Percentiles rank a stretch among this genome's conserved stretches.
Evolutionary conservation across 2,329 filamentous ascomycete species (phyloP).

Genomic region (Colletotrichum sp.): DNA sequence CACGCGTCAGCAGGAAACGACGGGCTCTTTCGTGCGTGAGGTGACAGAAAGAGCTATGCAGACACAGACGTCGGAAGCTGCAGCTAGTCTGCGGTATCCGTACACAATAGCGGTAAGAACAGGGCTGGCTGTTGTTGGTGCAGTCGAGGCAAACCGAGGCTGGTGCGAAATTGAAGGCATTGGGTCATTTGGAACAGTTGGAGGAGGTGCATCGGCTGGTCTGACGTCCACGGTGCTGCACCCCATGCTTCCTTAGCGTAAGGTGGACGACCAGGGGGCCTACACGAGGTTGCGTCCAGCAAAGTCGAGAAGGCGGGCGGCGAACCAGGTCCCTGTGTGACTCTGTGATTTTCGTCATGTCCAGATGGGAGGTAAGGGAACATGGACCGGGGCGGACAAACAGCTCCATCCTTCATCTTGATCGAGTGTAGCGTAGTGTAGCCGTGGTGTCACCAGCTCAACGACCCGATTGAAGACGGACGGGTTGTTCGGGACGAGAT

Average conservation of each 20-base stretch:
- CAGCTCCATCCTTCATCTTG: slow-evolving; percentile 14
- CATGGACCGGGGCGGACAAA: background rate
- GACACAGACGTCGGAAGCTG: background rate
- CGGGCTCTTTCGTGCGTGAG: background rate
- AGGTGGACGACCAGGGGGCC: background rate
- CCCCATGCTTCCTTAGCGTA: slow-evolving; percentile 8
- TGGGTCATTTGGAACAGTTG: background rate
- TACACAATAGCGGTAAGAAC: background rate
- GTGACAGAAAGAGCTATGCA: background rate
- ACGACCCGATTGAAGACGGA: background rate
- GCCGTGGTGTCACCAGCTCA: background rate
- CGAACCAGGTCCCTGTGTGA: background rate
- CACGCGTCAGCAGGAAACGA: background rate
- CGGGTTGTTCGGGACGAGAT: background rate
- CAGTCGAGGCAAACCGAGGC: background rate
- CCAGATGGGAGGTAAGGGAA: background rate
- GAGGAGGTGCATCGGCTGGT: background rate
- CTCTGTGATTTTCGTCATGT: slow-evolving; percentile 8
- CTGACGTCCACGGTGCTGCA: slow-evolving; percentile 6
- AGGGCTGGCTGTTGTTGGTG: background rate
- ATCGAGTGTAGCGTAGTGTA: background rate
- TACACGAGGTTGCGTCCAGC: slow-evolving; percentile 18
- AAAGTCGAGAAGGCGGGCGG: background rate
- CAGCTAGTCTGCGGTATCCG: background rate
- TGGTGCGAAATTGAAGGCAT: background rate